Evolutionary conservation across 164 flowering plant species (phyloP).

Genomic region (Platanus orientalis): DNA sequence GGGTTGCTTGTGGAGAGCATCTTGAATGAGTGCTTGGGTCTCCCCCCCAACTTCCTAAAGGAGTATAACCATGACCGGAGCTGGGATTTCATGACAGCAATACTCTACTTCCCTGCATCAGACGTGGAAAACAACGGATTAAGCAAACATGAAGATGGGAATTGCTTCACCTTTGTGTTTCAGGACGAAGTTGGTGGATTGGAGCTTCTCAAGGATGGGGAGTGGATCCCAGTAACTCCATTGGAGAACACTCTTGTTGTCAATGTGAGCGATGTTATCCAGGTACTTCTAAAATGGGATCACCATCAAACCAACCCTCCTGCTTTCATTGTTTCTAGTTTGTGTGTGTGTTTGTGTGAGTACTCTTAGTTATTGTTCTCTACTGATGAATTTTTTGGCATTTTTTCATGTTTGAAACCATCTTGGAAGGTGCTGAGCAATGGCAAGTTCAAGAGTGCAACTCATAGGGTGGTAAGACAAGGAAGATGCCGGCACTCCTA

Average conservation of each 20-base stretch:
- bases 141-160: slow-evolving; percentile 42
- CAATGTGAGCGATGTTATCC: slow-evolving; percentile 41
- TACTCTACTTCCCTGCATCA: slow-evolving; percentile 42
- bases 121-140: slow-evolving; percentile 34
- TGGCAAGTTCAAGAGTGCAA: slow-evolving; percentile 44
- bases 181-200: slow-evolving; percentile 49
- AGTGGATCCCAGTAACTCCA: slow-evolving; percentile 46
- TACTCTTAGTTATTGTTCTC: too few relatives aligned
- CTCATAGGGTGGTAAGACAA: slow-evolving; percentile 44
- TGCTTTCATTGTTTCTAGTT: too few relatives aligned
- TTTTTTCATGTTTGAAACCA: background rate
- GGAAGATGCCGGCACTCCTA: slow-evolving; percentile 32
- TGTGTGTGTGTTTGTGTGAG: too few relatives aligned
- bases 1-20: slow-evolving; percentile 39
- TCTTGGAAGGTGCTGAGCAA: slow-evolving; percentile 34
- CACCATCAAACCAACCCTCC: too few relatives aligned
- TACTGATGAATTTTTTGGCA: too few relatives aligned
- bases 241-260: slow-evolving; percentile 29
- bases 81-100: slow-evolving; percentile 41
- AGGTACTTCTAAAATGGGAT: slow-evolving; percentile 21
- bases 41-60: slow-evolving; percentile 42
- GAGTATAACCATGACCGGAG: slow-evolving; percentile 45
- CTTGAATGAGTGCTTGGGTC: slow-evolving; percentile 44
- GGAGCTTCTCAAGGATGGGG: slow-evolving; percentile 35
- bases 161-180: slow-evolving; percentile 38